A percentile compares a stretch with the other conserved stretches of the same genome.
phyloP scores from a whole-genome alignment of 2,329 filamentous ascomycete species.

The Nothopassalora personata region DNA sequence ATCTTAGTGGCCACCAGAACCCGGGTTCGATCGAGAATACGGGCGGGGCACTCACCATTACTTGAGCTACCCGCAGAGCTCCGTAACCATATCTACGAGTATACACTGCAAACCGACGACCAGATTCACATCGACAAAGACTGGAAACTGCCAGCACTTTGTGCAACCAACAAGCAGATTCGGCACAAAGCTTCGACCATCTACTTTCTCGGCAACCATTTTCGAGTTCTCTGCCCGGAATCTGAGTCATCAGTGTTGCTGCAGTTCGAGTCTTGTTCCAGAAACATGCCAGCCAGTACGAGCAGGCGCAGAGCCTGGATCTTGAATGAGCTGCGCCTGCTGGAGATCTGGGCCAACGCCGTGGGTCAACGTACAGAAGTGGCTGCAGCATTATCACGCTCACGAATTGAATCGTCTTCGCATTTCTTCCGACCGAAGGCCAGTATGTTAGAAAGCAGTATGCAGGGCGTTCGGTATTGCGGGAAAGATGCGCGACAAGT shows the following conservation, averaged over 20 bases:
- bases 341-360: too few relatives aligned
- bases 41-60: background rate
- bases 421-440: background rate
- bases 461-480: background rate
- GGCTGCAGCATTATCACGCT: background rate
- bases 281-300: too few relatives aligned
- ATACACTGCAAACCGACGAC: background rate
- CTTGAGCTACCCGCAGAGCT: background rate
- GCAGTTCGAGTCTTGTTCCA: too few relatives aligned
- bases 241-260: too few relatives aligned
- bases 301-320: too few relatives aligned
- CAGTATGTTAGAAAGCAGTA: background rate
- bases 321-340: too few relatives aligned
- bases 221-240: background rate
- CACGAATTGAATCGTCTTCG: background rate
- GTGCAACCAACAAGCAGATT: background rate
- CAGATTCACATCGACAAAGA: background rate
- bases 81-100: background rate
- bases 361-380: background rate
- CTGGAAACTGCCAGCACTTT: background rate
- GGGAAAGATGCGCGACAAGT: background rate
- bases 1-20: too few relatives aligned
- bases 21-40: too few relatives aligned
- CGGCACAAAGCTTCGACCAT: background rate
- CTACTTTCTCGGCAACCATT: background rate